phyloP scores from a whole-genome alignment of 2,329 filamentous ascomycete genomes.

The Monosporascus sp. region DNA sequence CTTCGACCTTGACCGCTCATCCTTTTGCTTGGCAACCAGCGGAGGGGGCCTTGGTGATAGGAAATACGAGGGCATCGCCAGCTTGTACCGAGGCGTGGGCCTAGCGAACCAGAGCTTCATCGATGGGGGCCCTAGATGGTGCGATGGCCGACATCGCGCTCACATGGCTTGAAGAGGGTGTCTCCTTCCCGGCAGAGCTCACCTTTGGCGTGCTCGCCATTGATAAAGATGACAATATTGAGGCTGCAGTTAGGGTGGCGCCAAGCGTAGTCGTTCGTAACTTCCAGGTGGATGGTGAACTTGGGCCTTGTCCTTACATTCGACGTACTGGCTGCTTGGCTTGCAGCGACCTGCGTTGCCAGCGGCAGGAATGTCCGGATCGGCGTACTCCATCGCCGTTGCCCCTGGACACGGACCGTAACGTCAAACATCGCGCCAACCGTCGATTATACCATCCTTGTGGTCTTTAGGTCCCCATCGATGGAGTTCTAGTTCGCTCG shows the following conservation, averaged over 20 bases:
- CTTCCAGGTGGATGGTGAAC: slow-evolving; percentile 11
- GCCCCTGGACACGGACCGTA: slow-evolving; percentile 15
- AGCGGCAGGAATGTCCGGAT: slow-evolving; percentile 4
- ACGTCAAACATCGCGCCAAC: not conserved
- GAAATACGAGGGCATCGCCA: no score
- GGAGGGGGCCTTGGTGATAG: no score
- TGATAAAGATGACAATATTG: slow-evolving; percentile 10
- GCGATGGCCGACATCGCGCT: not conserved
- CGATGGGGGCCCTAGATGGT: slow-evolving; percentile 24
- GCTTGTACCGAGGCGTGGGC: slow-evolving; percentile 28
- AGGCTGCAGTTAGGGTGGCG: slow-evolving; percentile 5
- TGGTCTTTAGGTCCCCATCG: slow-evolving; percentile 16
- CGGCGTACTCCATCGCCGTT: slow-evolving; percentile 10
- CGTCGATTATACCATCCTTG: slow-evolving; percentile 19
- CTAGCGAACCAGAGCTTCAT: slow-evolving; percentile 17
- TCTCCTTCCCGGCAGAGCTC: slow-evolving; percentile 1
- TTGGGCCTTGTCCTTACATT: slow-evolving; percentile 12
- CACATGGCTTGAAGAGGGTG: not conserved
- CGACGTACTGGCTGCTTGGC: slow-evolving; percentile 10
- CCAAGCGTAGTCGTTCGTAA: slow-evolving; percentile 6
- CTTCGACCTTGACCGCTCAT: slow-evolving; percentile 29
- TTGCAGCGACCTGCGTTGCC: not conserved
- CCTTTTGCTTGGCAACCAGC: no score
- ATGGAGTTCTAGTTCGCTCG: slow-evolving; percentile 17
- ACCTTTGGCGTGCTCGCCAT: slow-evolving; percentile 10